Percentiles rank a stretch among this genome's conserved stretches.
phyloP scores from a whole-genome alignment of 1,284 basidiomycete genomes.

The Cryptococcus sp. region DNA sequence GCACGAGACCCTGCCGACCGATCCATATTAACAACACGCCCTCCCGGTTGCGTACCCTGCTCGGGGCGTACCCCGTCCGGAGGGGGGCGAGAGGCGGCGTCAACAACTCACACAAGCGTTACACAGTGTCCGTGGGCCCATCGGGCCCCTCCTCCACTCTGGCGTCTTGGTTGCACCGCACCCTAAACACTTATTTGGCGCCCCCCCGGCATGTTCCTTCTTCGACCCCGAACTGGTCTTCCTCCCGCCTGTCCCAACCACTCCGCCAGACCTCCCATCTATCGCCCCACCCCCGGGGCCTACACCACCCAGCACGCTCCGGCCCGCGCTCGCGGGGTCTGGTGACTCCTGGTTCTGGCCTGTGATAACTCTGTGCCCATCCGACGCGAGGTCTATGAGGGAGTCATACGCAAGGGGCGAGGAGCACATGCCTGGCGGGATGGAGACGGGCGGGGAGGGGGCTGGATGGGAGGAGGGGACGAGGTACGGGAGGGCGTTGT shows the following conservation, averaged over 20 bases:
- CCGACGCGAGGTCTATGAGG: conserved; percentile 28
- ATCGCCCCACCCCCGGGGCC: too few relatives aligned
- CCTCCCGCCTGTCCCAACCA: not conserved
- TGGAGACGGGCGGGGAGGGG: conserved; percentile 6
- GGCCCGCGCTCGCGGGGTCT: too few relatives aligned
- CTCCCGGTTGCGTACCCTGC: not conserved
- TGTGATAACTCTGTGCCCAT: conserved; percentile 23
- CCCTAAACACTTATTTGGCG: conserved; percentile 38
- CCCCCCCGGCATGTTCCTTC: conserved; percentile 8
- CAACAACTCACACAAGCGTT: conserved; percentile 51
- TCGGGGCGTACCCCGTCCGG: not conserved
- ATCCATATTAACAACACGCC: not conserved
- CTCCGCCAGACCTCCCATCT: not conserved
- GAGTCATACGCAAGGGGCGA: conserved; percentile 17
- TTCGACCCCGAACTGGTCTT: conserved; percentile 12
- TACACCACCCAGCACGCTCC: too few relatives aligned
- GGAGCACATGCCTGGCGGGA: not conserved
- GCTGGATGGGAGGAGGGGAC: conserved; percentile 2
- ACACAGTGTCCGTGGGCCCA: conserved; percentile 49
- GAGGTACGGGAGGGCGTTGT: conserved; percentile 10
- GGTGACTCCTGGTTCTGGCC: conserved; percentile 16
- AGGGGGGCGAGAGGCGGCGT: not conserved
- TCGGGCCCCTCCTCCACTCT: conserved; percentile 49
- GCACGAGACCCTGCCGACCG: conserved; percentile 37
- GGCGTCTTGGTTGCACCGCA: conserved; percentile 50